These are phyloP conservation scores for Aspergillus steynii DNA, from an alignment of 495 filamentous ascomycete genomes.

Conservation along the genomic window DNA sequence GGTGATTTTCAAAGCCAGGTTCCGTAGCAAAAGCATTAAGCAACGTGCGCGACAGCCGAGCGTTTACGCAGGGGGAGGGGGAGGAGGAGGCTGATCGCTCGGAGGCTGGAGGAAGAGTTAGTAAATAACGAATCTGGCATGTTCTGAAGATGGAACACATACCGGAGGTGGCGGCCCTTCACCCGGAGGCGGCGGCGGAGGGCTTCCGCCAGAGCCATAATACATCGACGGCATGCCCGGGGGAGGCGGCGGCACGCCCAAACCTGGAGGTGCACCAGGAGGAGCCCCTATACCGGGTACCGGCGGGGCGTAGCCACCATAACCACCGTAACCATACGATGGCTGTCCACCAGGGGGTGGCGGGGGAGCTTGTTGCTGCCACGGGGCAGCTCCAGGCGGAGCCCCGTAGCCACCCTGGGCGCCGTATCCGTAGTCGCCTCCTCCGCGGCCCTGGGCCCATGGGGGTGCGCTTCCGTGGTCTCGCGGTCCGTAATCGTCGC, in stretches of 20 bases:
- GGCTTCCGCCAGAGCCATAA: conserved; percentile 61
- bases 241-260: conserved; percentile 67
- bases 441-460: conserved; percentile 51
- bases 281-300: conserved; percentile 61
- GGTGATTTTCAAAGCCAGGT: conserved; percentile 12
- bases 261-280: conserved; percentile 63
- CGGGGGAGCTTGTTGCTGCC: conserved; percentile 63
- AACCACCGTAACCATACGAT: conserved; percentile 55
- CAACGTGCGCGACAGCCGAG: neutral
- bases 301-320: conserved; percentile 56
- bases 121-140: conserved; percentile 9
- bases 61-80: conserved; percentile 56
- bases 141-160: conserved; percentile 21
- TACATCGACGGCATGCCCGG: conserved; percentile 71
- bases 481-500: conserved; percentile 51
- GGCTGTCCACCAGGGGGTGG: conserved; percentile 50
- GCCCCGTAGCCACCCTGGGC: conserved; percentile 34
- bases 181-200: conserved; percentile 59
- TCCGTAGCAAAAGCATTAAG: conserved; percentile 10
- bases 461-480: conserved; percentile 50
- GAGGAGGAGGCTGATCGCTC: conserved; percentile 71
- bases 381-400: conserved; percentile 59
- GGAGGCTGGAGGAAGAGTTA: conserved; percentile 49
- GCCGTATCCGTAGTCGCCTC: conserved; percentile 51
- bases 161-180: conserved; percentile 68